Base-by-base conservation (phyloP, 164 flowering plant genomes). In the Stephania yunnanensis region DNA sequence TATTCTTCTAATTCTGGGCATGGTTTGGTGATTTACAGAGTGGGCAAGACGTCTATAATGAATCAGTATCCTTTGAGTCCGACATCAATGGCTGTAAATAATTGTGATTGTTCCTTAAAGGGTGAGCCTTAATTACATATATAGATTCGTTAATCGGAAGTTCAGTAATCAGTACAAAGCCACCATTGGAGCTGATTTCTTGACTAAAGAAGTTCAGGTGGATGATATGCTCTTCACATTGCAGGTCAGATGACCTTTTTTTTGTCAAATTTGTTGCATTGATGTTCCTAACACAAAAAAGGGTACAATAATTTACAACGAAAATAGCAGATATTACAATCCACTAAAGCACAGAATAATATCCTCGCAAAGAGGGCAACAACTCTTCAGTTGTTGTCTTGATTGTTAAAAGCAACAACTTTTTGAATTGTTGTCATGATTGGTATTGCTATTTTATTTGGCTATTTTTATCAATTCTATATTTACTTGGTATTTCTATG, bases 81-180 rank as follows among this genome's bases (percentile, higher is more conserved):
- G 42, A 36, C 4, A 36, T 36, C 4, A 36, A 36, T 36, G 42
- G 42, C 66, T 22, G 30, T 42, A 36, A 61, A 7, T 5, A n/a
- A 61, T 25, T 44, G 30, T 55, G 20, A 1, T 22, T 7, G 71
- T 42, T 29, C 8, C 68, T 13, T 17, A 36, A 46, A 30, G n/a
- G 68, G 66, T 71, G 30, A 46, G 63, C 66, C 74, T 76, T n/a
- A 69, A 75, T 68, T 36, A 20, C 20, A 58, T 42, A n/a, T 58
- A 71, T 80, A 89, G 97, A 80, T 92, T 87, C 77, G 94, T 92
- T 71, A 91, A 92, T 81, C 89, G 89, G 17, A 92, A 92, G 86
- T 92, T 92, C 68, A 92, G 92, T 76, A 90, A 88, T 79, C 97
- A 92, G 86, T 92, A 92, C 71, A 92, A 89, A 74, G 97, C 95